A percentile compares a stretch with the other conserved stretches of the same genome.
Evolutionary conservation across 2,329 filamentous ascomycete species (phyloP).

Genomic region (Neopestalotiopsis sp.): DNA sequence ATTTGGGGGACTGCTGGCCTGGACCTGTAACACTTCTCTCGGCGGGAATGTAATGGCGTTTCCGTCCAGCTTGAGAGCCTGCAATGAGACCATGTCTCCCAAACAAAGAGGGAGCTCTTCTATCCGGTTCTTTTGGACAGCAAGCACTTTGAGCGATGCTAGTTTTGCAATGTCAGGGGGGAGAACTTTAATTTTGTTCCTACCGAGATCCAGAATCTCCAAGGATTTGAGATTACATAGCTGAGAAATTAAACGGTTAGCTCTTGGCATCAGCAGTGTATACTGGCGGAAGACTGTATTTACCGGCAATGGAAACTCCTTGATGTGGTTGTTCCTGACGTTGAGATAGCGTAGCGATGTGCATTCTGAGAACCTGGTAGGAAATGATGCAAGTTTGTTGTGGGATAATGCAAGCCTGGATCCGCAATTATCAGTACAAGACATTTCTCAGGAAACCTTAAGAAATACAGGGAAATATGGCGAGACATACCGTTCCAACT

Average conservation of each 20-base stretch:
- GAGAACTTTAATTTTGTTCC: conserved; percentile 80
- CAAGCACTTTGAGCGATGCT: conserved; percentile 86
- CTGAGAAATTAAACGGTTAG: conserved; percentile 46
- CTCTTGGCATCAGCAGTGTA: conserved; percentile 3
- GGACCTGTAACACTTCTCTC: conserved; percentile 67
- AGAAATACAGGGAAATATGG: background rate
- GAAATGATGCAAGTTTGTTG: conserved; percentile 74
- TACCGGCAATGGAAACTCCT: conserved; percentile 64
- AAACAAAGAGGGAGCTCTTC: conserved; percentile 82
- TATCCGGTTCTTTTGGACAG: conserved; percentile 85
- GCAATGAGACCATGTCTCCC: conserved; percentile 87
- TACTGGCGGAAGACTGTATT: conserved; percentile 30
- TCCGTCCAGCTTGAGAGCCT: conserved; percentile 87
- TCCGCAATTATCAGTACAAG: conserved; percentile 25
- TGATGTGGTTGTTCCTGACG: conserved; percentile 76
- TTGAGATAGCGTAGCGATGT: conserved; percentile 81
- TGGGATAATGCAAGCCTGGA: conserved; percentile 79
- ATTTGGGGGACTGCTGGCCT: conserved; percentile 59
- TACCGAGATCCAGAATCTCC: conserved; percentile 90
- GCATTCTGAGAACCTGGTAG: conserved; percentile 75
- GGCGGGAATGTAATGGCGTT: conserved; percentile 86
- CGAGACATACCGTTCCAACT: conserved; percentile 68
- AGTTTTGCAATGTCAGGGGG: conserved; percentile 82
- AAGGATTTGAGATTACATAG: conserved; percentile 85
- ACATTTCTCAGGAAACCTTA: background rate